Conservation (phyloP, 2,329 filamentous ascomycete genomes). For the Alternaria triticina region DNA sequence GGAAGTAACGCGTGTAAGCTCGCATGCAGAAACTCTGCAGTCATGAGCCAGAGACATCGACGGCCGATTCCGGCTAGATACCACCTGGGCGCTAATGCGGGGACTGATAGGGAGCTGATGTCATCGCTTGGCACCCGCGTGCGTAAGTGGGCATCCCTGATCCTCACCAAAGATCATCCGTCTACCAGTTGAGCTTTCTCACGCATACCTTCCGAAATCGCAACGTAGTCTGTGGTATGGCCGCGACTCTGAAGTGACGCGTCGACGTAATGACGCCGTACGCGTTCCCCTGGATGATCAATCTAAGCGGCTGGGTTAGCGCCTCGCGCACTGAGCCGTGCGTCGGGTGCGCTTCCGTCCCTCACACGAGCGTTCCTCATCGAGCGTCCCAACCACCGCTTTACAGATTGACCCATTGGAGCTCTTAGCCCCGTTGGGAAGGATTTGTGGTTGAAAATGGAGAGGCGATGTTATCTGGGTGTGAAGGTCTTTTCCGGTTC, state of each 20-base stretch:
- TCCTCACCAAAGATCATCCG: neutral
- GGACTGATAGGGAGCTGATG: neutral
- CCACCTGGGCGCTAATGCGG: neutral
- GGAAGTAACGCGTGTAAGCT: neutral
- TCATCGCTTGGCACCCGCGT: neutral
- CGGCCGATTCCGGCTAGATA: neutral
- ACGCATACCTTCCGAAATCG: neutral
- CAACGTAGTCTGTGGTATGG: neutral
- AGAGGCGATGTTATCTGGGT: neutral
- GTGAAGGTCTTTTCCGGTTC: neutral
- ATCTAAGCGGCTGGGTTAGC: neutral
- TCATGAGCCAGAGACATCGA: neutral
- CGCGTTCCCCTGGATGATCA: neutral
- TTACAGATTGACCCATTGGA: neutral
- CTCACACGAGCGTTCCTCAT: neutral
- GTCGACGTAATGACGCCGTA: neutral
- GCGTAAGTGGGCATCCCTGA: neutral
- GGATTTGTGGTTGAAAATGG: neutral
- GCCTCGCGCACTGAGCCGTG: neutral
- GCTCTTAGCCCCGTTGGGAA: neutral
- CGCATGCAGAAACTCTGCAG: neutral
- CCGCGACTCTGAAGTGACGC: neutral
- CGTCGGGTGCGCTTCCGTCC: neutral
- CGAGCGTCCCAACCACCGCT: neutral
- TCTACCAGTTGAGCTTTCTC: neutral